These are phyloP conservation scores for Myochromella boudieri DNA, from an alignment of 768 basidiomycete species.

Conservation along the genomic window DNA sequence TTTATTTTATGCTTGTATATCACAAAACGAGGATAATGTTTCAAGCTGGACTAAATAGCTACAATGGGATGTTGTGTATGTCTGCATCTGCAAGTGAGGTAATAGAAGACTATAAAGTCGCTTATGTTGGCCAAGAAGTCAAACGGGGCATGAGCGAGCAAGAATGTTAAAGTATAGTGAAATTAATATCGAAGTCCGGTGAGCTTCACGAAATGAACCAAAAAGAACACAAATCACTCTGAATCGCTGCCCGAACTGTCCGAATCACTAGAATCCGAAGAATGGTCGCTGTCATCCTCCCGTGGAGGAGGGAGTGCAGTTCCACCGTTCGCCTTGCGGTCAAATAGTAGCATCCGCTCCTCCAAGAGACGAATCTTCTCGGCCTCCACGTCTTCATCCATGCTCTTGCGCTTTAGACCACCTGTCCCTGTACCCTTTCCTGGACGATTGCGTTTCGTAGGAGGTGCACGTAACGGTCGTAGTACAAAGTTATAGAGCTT, in stretches of 20 bases:
- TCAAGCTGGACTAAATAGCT: constrained; percentile 44
- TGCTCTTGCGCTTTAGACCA: constrained; percentile 89
- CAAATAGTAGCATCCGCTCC: constrained; percentile 83
- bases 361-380: constrained; percentile 94
- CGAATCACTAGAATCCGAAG: constrained; percentile 76
- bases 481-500: constrained; percentile 96
- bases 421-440: constrained; percentile 87
- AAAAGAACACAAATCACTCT: constrained; percentile 49
- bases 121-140: constrained; percentile 11
- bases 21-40: constrained; percentile 17
- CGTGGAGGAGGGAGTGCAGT: constrained; percentile 34
- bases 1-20: constrained; percentile 1
- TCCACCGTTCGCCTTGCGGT: constrained; percentile 48
- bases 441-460: constrained; percentile 60
- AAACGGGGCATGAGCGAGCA: constrained; percentile 12
- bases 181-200: constrained; percentile 15
- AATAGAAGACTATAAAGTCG: constrained; percentile 35
- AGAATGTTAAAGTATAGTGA: constrained; percentile 8
- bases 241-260: constrained; percentile 86
- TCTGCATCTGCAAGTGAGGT: constrained; percentile 35
- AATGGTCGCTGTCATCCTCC: constrained; percentile 66
- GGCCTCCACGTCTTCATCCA: constrained; percentile 96
- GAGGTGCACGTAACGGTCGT: constrained; percentile 68
- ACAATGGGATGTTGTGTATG: constrained; percentile 38
- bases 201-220: constrained; percentile 16